These are phyloP conservation scores for Saccharomycopsis sp. DNA, from an alignment of 805 yeast species.

Conservation along the genomic window DNA sequence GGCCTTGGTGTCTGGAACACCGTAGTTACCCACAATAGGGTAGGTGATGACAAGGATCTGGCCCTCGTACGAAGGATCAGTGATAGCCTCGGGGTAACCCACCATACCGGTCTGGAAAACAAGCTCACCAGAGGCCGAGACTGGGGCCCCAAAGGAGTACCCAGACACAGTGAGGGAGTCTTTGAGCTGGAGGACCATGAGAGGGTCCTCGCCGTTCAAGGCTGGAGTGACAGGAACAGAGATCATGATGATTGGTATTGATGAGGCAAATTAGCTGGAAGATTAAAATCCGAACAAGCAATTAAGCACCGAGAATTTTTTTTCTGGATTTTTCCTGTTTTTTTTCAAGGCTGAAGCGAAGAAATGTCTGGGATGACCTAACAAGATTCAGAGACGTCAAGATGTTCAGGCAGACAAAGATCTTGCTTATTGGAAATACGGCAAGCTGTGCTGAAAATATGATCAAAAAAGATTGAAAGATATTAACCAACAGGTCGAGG, in stretches of 20 bases:
- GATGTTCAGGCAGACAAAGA: too few relatives aligned
- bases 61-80: conserved; percentile 98
- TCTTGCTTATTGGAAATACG: too few relatives aligned
- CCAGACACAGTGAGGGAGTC: conserved; percentile 87
- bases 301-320: neutral
- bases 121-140: conserved; percentile 88
- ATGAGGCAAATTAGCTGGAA: neutral
- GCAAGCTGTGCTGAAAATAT: too few relatives aligned
- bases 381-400: too few relatives aligned
- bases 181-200: conserved; percentile 82
- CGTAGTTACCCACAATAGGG: conserved; percentile 97
- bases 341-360: too few relatives aligned
- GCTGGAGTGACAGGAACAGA: conserved; percentile 53
- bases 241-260: conserved; percentile 1
- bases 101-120: conserved; percentile 99
- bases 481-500: conserved; percentile 12
- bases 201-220: conserved; percentile 73
- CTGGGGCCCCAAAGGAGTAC: conserved; percentile 93
- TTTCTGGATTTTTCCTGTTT: neutral
- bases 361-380: too few relatives aligned
- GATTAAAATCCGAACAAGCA: neutral
- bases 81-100: conserved; percentile 95
- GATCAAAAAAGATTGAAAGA: conserved; percentile 3
- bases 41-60: conserved; percentile 94
- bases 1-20: conserved; percentile 87